Conservation (phyloP, 2,329 filamentous ascomycete species). For the Dactylonectria macrodidyma region DNA sequence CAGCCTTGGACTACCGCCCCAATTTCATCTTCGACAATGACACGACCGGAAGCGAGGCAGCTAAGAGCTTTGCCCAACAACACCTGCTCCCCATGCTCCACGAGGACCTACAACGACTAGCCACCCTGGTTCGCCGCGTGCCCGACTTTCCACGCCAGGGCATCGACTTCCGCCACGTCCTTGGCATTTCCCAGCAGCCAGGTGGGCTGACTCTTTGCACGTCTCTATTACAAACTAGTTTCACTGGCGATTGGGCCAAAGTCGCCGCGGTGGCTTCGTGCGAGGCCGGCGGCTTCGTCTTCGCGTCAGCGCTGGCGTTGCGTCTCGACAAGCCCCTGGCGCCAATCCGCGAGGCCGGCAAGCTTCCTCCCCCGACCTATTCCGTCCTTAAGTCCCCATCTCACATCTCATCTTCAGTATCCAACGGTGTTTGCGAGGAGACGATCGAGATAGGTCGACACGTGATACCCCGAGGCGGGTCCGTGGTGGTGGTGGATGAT, state of each 20-base stretch:
- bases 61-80: conserved; percentile 57
- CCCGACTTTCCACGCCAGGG: conserved; percentile 65
- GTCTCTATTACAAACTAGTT: conserved; percentile 63
- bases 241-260: conserved; percentile 62
- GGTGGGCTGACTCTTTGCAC: conserved; percentile 67
- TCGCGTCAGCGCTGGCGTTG: conserved; percentile 65
- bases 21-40: conserved; percentile 68
- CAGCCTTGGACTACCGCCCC: conserved; percentile 53
- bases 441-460: conserved; percentile 65
- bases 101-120: conserved; percentile 61
- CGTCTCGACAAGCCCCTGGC: conserved; percentile 59
- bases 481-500: conserved; percentile 71
- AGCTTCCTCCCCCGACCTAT: conserved; percentile 70
- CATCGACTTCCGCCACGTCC: conserved; percentile 71
- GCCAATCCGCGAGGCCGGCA: conserved; percentile 69
- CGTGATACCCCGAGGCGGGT: conserved; percentile 55
- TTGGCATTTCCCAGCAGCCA: conserved; percentile 66
- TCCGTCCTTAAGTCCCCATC: conserved; percentile 64
- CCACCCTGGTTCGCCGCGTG: conserved; percentile 63
- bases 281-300: conserved; percentile 71
- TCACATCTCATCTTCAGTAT: conserved; percentile 65
- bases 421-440: conserved; percentile 46
- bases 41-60: conserved; percentile 55
- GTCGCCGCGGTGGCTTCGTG: conserved; percentile 65
- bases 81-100: conserved; percentile 63